Evolutionary conservation across 139 green algal genomes (phyloP).

Genomic region (Monoraphidium neglectum): DNA sequence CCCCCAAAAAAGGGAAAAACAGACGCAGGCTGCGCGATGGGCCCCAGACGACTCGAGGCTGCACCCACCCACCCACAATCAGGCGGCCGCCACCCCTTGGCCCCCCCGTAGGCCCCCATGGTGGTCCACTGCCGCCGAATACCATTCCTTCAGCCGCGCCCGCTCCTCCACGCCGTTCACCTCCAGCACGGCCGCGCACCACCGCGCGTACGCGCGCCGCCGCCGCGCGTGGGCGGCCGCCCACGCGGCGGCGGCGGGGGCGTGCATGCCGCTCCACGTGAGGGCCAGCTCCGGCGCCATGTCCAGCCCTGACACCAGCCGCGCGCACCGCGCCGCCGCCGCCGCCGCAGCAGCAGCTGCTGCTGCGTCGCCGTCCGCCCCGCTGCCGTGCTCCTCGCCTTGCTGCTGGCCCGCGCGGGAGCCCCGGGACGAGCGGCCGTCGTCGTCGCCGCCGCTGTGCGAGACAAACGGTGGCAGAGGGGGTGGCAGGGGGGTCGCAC

Average conservation of each 20-base stretch:
- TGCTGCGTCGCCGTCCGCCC: neutral
- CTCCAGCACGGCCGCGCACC: conserved; percentile 1
- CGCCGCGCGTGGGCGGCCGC: neutral
- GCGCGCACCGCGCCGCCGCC: neutral
- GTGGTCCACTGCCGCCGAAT: too few relatives aligned
- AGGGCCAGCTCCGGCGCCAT: conserved; percentile 8
- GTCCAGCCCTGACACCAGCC: neutral
- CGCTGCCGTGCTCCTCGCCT: neutral
- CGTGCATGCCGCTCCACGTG: conserved; percentile 17
- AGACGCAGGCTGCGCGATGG: too few relatives aligned
- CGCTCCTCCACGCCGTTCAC: neutral
- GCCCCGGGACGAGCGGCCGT: neutral
- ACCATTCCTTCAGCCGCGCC: conserved; percentile 8
- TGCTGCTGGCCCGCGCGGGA: neutral
- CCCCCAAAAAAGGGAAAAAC: too few relatives aligned
- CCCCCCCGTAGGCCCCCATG: too few relatives aligned
- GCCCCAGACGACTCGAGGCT: too few relatives aligned
- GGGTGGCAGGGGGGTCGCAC: neutral
- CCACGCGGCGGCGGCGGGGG: conserved; percentile 11
- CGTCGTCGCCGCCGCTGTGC: neutral
- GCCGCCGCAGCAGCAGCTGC: conserved; percentile 2
- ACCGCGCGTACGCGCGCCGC: neutral
- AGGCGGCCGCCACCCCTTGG: too few relatives aligned
- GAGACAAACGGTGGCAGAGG: neutral
- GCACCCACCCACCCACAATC: too few relatives aligned